Conservation (phyloP, 2,329 filamentous ascomycete genomes). For the Didymellaceae sp. region DNA sequence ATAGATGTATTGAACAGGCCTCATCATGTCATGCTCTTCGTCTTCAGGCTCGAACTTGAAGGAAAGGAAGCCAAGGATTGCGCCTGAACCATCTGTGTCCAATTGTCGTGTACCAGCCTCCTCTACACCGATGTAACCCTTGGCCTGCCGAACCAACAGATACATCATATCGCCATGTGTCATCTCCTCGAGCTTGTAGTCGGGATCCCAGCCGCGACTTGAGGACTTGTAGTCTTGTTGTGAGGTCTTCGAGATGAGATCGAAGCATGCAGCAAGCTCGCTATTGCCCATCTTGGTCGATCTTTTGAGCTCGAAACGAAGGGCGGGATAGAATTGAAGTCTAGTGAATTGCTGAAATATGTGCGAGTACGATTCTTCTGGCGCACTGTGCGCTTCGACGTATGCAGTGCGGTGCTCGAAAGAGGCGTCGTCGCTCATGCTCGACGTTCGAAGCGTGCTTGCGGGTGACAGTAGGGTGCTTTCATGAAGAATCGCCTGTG, state of each 20-base stretch:
- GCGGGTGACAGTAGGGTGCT: neutral
- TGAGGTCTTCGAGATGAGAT: conserved; percentile 69
- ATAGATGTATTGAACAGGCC: conserved; percentile 77
- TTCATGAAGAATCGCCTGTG: neutral
- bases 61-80: conserved; percentile 56
- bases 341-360: conserved; percentile 3
- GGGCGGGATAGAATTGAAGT: neutral
- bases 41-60: conserved; percentile 65
- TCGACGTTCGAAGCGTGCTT: neutral
- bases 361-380: neutral
- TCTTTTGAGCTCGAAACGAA: conserved; percentile 32
- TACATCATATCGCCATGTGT: conserved; percentile 70
- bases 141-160: conserved; percentile 56
- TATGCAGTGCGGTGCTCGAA: conserved; percentile 3
- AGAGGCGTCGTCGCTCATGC: conserved; percentile 1
- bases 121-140: neutral
- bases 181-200: conserved; percentile 72
- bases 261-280: conserved; percentile 59
- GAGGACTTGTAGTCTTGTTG: conserved; percentile 68
- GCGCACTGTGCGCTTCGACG: conserved; percentile 6
- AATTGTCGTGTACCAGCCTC: neutral
- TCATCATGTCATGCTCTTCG: conserved; percentile 50
- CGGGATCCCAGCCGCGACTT: conserved; percentile 67
- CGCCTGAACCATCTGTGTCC: neutral
- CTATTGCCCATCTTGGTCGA: conserved; percentile 38